These are phyloP conservation scores for Podila epicladia DNA, from an alignment of 192 early-diverging fungal species.

Conservation along the genomic window DNA sequence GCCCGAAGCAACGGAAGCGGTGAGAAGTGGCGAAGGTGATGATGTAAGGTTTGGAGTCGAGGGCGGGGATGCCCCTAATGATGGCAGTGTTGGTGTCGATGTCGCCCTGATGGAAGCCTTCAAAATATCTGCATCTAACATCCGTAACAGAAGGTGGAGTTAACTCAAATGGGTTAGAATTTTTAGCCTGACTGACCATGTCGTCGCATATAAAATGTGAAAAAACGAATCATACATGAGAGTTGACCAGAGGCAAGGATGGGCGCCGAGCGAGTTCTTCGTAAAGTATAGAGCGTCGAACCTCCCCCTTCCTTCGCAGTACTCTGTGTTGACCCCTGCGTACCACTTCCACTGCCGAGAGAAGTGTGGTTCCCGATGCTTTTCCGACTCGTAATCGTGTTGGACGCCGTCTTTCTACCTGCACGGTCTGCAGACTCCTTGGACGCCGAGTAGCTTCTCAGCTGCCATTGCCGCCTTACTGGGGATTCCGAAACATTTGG, in stretches of 20 bases:
- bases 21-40: constrained; percentile 6
- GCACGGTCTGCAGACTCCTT: background rate
- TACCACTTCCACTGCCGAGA: background rate
- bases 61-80: background rate
- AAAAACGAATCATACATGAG: constrained; percentile 25
- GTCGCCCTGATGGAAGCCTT: constrained; percentile 41
- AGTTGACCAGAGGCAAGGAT: constrained; percentile 33
- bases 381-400: constrained; percentile 15
- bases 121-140: constrained; percentile 40
- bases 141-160: background rate
- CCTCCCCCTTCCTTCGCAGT: background rate
- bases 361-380: background rate
- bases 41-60: constrained; percentile 2
- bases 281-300: constrained; percentile 8
- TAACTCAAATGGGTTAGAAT: background rate
- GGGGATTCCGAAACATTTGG: background rate
- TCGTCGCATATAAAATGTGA: background rate
- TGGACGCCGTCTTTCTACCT: constrained; percentile 9
- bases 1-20: background rate
- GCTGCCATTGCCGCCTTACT: constrained; percentile 6
- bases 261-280: constrained; percentile 38
- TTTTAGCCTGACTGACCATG: background rate
- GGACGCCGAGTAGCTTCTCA: constrained; percentile 3
- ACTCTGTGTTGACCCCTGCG: background rate
- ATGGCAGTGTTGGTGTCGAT: constrained; percentile 14